Evolutionary conservation across 2,329 filamentous ascomycete species (phyloP), one percentile per base, ranked within the genome.

Genomic region (Arthrobotrys pseudoclavata): DNA sequence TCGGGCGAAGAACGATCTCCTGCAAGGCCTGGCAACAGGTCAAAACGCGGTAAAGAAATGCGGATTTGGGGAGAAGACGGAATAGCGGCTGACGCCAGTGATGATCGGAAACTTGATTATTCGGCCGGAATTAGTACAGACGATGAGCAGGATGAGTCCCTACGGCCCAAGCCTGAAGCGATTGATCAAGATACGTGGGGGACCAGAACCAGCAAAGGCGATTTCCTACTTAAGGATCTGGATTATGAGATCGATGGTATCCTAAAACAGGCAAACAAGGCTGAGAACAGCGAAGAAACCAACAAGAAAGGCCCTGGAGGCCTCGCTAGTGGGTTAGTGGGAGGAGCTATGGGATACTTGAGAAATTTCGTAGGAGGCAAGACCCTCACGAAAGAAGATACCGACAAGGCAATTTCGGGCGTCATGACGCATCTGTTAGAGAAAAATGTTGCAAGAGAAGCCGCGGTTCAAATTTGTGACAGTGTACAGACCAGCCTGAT

Each of bases 401-500:
- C 99, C 22, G 91, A 93, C 79, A 97, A 96, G 83, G 92, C 96
- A 1, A 90, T 99, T 85, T 96, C 95, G 84, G 92, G 91, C 34
- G 97, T 99, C 93, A 93, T 97, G 83, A 93, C 97, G 71, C 95
- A 98, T 83, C 86, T 99, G 5, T 85, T 99, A 76, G 91, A 91
- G 85, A 99, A 99, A 86, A 99, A 99, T 82, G 94, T 99, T 29
- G 96, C 96, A 0, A 91, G 93, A 66, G 96, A 98, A 86, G 96
- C 96, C 15, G 96, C 95, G 1, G 88, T 97, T 34, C 91, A 96
- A 66, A 86, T 99, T 48, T 97, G 95, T 83, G 91, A 96, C 79
- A 93, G 93, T 63, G 95, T 99, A 5, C 92, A 97, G 84, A 91
- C 91, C 81, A 94, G 97, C 83, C 87, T 99, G 26, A 85, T 97